A percentile compares a stretch with the other conserved stretches of the same genome.
Evolutionary conservation across 1,139 yeast species (phyloP).

Genomic region (Yamadazyma triangularis): DNA sequence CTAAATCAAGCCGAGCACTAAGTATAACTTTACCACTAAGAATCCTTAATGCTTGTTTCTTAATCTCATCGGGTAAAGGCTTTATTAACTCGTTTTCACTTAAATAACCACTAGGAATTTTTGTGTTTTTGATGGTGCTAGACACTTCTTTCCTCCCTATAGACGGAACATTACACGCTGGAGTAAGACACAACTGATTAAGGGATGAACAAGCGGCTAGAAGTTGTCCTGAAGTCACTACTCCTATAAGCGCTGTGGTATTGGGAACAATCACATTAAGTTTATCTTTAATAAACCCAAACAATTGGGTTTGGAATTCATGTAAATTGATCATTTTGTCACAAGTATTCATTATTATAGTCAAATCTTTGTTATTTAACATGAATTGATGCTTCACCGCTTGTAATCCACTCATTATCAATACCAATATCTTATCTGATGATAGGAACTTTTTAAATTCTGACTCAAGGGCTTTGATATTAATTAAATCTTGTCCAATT

Average conservation of each 20-base stretch:
- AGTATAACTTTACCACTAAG: conserved; percentile 74
- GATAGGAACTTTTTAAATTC: conserved; percentile 41
- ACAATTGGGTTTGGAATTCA: conserved; percentile 39
- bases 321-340: conserved; percentile 44
- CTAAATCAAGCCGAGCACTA: conserved; percentile 77
- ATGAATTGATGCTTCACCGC: conserved; percentile 20
- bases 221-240: conserved; percentile 70
- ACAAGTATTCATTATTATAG: conserved; percentile 42
- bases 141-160: conserved; percentile 63
- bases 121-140: conserved; percentile 29
- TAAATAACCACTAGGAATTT: conserved; percentile 58
- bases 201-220: conserved; percentile 71
- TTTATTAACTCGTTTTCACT: conserved; percentile 52
- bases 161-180: conserved; percentile 80
- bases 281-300: conserved; percentile 53
- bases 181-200: conserved; percentile 61
- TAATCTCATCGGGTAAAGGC: conserved; percentile 51
- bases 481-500: conserved; percentile 47
- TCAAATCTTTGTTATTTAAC: conserved; percentile 34
- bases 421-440: conserved; percentile 64
- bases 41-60: conserved; percentile 72
- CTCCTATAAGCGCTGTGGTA: conserved; percentile 65
- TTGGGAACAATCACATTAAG: conserved; percentile 74
- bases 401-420: conserved; percentile 68
- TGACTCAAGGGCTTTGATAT: conserved; percentile 28